A percentile compares a stretch with the other conserved stretches of the same genome.
These are phyloP conservation scores for Herpetospermum pedunculosum DNA, from an alignment of 306 rosid genomes.

Conservation along the genomic window DNA sequence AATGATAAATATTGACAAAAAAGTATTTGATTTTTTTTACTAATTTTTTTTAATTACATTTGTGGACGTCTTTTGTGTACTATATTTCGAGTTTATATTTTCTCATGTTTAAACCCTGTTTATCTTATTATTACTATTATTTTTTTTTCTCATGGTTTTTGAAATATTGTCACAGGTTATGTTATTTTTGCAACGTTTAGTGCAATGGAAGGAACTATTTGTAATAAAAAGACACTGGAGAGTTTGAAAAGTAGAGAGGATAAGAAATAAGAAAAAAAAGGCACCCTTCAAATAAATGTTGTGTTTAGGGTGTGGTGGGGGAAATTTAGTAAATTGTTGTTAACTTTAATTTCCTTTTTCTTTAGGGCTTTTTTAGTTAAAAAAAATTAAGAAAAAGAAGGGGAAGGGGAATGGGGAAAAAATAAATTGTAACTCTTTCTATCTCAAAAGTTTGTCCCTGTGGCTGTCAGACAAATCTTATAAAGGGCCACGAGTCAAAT, in stretches of 20 bases:
- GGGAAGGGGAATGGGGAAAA: not conserved
- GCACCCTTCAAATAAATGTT: not conserved
- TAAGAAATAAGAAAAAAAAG: too few species aligned
- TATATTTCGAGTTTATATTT: not conserved
- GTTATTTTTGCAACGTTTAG: constrained; percentile 13
- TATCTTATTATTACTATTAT: not conserved
- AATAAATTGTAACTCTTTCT: not conserved
- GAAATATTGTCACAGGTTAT: not conserved
- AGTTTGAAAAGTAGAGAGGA: not conserved
- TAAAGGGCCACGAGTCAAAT: too few species aligned
- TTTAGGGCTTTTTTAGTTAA: not conserved
- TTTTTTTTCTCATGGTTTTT: not conserved
- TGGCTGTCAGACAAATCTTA: too few species aligned
- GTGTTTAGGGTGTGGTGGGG: not conserved
- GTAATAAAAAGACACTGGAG: constrained; percentile 1
- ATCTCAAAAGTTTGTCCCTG: too few species aligned
- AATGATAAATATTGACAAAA: too few species aligned
- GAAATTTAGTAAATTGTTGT: not conserved
- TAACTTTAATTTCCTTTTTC: not conserved
- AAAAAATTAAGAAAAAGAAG: too few species aligned
- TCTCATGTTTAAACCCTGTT: not conserved
- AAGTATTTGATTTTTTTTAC: too few species aligned
- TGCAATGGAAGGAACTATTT: constrained; percentile 11
- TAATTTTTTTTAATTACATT: too few species aligned
- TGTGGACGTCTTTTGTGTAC: too few species aligned